phyloP scores from a whole-genome alignment of 805 yeast genomes.

The Candida loeiensis region DNA sequence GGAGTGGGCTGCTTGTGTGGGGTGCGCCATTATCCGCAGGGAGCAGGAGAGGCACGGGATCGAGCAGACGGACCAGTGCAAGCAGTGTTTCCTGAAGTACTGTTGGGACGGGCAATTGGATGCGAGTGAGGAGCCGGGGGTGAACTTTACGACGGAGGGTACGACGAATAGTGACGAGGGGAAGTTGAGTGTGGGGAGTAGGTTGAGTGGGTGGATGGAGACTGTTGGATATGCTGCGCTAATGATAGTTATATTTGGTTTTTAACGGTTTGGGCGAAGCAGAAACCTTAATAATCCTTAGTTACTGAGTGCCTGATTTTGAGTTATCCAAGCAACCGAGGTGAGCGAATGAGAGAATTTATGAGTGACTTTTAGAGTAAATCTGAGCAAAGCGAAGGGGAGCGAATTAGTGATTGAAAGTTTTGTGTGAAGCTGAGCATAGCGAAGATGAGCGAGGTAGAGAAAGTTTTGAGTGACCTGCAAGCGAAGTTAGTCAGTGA shows the following conservation, averaged over 20 bases:
- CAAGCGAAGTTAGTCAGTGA: background rate
- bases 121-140: constrained; percentile 15
- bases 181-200: constrained; percentile 18
- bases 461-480: too few relatives aligned
- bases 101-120: constrained; percentile 25
- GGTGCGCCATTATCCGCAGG: constrained; percentile 27
- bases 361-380: too few relatives aligned
- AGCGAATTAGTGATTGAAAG: too few relatives aligned
- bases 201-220: constrained; percentile 13
- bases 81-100: constrained; percentile 21
- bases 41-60: constrained; percentile 22
- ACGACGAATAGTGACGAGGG: constrained; percentile 27
- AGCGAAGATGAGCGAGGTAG: too few relatives aligned
- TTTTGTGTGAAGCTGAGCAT: too few relatives aligned
- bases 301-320: too few relatives aligned
- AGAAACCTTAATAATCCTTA: too few relatives aligned
- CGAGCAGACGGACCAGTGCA: constrained; percentile 24
- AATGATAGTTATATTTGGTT: constrained; percentile 14
- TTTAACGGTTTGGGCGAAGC: constrained; percentile 8
- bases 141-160: constrained; percentile 41
- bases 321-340: background rate
- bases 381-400: too few relatives aligned
- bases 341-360: background rate
- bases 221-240: constrained; percentile 17
- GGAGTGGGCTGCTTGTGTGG: constrained; percentile 26